Percentiles rank a stretch among this genome's conserved stretches.
These are phyloP conservation scores for Monosporascus cannonballus DNA, from an alignment of 2,329 filamentous ascomycete species.

Conservation along the genomic window DNA sequence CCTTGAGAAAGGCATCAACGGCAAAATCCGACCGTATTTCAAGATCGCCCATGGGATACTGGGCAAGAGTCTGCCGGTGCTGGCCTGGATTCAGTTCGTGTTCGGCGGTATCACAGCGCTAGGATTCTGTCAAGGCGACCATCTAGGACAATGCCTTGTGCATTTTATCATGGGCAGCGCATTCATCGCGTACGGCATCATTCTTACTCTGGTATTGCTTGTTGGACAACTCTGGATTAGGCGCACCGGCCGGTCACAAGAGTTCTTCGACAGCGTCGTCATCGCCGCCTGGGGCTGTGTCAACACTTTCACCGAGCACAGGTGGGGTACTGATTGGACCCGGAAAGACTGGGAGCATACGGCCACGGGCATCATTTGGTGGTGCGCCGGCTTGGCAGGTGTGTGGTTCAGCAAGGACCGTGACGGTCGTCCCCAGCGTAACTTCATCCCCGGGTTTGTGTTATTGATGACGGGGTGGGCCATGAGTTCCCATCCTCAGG, in stretches of 20 bases:
- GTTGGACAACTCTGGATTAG: constrained; percentile 86
- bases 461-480: constrained; percentile 90
- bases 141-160: constrained; percentile 84
- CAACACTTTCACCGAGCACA: constrained; percentile 97
- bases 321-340: constrained; percentile 85
- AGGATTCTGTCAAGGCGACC: constrained; percentile 89
- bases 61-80: constrained; percentile 80
- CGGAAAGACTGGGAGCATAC: constrained; percentile 96
- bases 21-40: constrained; percentile 65
- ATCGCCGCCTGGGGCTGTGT: constrained; percentile 95
- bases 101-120: constrained; percentile 90
- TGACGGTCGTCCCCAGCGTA: constrained; percentile 80
- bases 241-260: constrained; percentile 78
- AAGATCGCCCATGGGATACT: constrained; percentile 72
- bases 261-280: constrained; percentile 90
- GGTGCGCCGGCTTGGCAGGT: constrained; percentile 84
- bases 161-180: constrained; percentile 99
- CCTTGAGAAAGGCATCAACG: constrained; percentile 77
- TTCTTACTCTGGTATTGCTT: constrained; percentile 78
- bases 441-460: constrained; percentile 87
- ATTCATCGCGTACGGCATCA: constrained; percentile 88
- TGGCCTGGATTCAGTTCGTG: constrained; percentile 89
- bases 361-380: constrained; percentile 99
- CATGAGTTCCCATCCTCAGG: constrained; percentile 89
- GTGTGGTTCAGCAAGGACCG: constrained; percentile 86